Evolutionary conservation across 2,329 filamentous ascomycete genomes (phyloP).

Genomic region (Fusarium sublunatum): DNA sequence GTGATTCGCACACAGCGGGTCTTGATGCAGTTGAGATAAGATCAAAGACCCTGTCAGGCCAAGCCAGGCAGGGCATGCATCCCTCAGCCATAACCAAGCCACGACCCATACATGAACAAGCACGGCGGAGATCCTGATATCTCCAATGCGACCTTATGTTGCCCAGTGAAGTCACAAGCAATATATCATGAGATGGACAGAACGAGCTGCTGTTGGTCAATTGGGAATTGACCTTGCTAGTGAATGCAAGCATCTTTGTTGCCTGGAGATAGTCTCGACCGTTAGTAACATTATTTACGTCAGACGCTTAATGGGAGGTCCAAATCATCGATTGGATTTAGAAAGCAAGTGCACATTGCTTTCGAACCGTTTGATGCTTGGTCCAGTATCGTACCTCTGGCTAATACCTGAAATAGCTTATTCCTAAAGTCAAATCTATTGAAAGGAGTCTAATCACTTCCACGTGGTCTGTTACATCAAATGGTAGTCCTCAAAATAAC

Average conservation of each 20-base stretch:
- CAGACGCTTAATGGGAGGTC: slow-evolving; percentile 16
- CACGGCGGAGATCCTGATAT: slow-evolving; percentile 16
- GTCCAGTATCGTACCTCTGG: neutral
- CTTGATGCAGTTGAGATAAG: slow-evolving; percentile 31
- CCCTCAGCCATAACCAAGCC: slow-evolving; percentile 28
- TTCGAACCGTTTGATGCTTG: neutral
- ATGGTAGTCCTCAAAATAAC: slow-evolving; percentile 12
- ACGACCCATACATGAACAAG: neutral
- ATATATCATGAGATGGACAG: slow-evolving; percentile 21
- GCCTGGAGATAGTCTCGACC: slow-evolving; percentile 14
- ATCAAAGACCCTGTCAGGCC: slow-evolving; percentile 25
- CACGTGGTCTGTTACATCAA: neutral
- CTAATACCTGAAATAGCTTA: slow-evolving; percentile 3
- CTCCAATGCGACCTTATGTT: slow-evolving; percentile 21
- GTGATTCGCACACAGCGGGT: slow-evolving; percentile 27
- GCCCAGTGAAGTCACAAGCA: slow-evolving; percentile 28
- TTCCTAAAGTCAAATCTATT: neutral
- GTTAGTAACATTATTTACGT: slow-evolving; percentile 4
- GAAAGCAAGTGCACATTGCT: neutral
- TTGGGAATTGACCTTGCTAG: slow-evolving; percentile 14
- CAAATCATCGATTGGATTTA: slow-evolving; percentile 2
- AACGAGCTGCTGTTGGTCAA: slow-evolving; percentile 24
- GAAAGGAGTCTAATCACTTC: slow-evolving; percentile 4
- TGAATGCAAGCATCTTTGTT: slow-evolving; percentile 11
- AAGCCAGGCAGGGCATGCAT: slow-evolving; percentile 16